A percentile compares a stretch with the other conserved stretches of the same genome.
These are phyloP conservation scores for Lathyrus sativus DNA, from an alignment of 306 rosid species.

Conservation along the genomic window DNA sequence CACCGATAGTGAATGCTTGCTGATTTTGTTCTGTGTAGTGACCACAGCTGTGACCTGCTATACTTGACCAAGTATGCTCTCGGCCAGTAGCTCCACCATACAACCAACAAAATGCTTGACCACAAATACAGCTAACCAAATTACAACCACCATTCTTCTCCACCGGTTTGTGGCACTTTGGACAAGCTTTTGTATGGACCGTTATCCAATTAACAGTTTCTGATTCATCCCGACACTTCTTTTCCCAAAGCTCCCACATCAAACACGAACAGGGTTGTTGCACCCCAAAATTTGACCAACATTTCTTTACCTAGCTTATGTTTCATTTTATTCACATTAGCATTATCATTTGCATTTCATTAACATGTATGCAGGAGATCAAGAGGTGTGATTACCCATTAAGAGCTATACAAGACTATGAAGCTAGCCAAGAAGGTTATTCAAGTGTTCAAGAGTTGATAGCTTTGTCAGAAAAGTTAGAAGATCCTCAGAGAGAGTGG, in stretches of 20 bases:
- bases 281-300: too few species aligned
- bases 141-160: constrained; percentile 99
- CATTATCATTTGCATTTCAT: too few species aligned
- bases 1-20: too few species aligned
- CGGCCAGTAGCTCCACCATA: constrained; percentile 97
- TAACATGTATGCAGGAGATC: too few species aligned
- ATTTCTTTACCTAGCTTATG: too few species aligned
- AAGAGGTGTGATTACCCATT: too few species aligned
- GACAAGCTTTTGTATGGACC: constrained; percentile 91
- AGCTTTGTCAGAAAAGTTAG: too few species aligned
- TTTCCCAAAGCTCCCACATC: constrained; percentile 96
- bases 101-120: constrained; percentile 96
- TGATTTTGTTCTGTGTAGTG: constrained; percentile 71
- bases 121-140: constrained; percentile 92
- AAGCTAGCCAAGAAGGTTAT: too few species aligned
- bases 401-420: too few species aligned
- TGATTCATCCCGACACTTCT: constrained; percentile 92
- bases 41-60: constrained; percentile 95
- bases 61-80: constrained; percentile 83
- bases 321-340: too few species aligned
- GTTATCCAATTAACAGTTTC: constrained; percentile 98
- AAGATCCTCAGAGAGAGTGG: too few species aligned
- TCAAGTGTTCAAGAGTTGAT: too few species aligned
- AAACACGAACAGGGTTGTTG: constrained; percentile 89
- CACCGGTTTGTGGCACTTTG: constrained; percentile 91